Conservation (phyloP, 805 yeast genomes). For the Cyberlindnera mycetangii region DNA sequence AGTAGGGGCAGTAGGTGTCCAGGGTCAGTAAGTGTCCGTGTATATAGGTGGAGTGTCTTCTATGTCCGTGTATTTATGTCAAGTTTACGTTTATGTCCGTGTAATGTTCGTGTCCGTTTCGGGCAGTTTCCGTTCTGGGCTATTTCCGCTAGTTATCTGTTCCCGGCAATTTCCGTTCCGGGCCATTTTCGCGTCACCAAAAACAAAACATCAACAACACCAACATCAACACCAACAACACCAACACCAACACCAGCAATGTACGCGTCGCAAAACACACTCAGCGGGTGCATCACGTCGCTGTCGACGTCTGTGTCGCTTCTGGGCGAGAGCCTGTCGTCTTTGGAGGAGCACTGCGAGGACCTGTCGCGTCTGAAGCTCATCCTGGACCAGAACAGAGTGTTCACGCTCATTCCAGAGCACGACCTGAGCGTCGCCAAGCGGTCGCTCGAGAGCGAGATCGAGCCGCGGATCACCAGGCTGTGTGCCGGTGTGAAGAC, state of each 20-base stretch:
- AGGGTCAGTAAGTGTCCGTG: too few relatives aligned
- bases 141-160: too few relatives aligned
- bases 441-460: slow-evolving; percentile 33
- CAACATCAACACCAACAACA: background rate
- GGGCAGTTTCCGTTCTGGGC: too few relatives aligned
- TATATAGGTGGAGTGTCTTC: too few relatives aligned
- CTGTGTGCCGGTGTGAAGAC: slow-evolving; percentile 32
- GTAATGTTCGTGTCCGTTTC: too few relatives aligned
- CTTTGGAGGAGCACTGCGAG: slow-evolving; percentile 32
- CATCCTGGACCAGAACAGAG: slow-evolving; percentile 42
- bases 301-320: slow-evolving; percentile 35
- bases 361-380: slow-evolving; percentile 39
- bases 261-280: slow-evolving; percentile 15
- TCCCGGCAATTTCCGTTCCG: too few relatives aligned
- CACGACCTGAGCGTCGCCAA: slow-evolving; percentile 42
- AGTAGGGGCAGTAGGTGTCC: too few relatives aligned
- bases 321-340: slow-evolving; percentile 32
- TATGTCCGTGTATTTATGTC: too few relatives aligned
- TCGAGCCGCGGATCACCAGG: slow-evolving; percentile 40
- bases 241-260: background rate
- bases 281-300: slow-evolving; percentile 32
- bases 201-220: background rate
- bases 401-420: slow-evolving; percentile 51
- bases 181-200: too few relatives aligned
- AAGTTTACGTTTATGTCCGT: too few relatives aligned